Conservation (phyloP, 2,329 filamentous ascomycete genomes). For the Xylaria sp. region DNA sequence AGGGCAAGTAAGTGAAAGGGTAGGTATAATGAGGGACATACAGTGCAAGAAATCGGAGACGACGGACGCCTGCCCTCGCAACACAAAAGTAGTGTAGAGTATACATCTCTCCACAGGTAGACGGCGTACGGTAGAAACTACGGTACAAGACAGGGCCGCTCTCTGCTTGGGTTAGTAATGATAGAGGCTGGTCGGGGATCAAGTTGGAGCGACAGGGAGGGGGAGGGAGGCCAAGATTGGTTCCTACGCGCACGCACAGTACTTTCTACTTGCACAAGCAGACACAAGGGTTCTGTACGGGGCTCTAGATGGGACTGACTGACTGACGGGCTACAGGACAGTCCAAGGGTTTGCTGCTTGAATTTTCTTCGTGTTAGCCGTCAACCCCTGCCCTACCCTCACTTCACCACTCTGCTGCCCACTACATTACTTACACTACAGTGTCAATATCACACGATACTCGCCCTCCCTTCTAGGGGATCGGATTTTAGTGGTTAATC, state of each 20-base stretch:
- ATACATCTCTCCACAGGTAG: not conserved
- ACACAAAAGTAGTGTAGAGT: not conserved
- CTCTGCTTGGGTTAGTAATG: not conserved
- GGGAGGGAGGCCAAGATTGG: constrained; percentile 35
- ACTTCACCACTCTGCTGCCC: not conserved
- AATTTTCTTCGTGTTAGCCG: constrained; percentile 29
- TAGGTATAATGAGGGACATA: constrained; percentile 18
- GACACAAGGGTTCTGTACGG: constrained; percentile 11
- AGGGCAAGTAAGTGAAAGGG: constrained; percentile 19
- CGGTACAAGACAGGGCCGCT: constrained; percentile 23
- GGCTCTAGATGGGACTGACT: constrained; percentile 7
- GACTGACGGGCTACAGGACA: constrained; percentile 25
- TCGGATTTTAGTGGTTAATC: constrained; percentile 35
- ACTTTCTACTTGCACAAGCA: constrained; percentile 27
- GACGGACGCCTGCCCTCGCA: constrained; percentile 8
- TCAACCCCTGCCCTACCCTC: constrained; percentile 20
- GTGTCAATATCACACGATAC: constrained; percentile 21
- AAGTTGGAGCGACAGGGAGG: constrained; percentile 37
- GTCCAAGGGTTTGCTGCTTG: constrained; percentile 17
- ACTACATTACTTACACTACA: constrained; percentile 7
- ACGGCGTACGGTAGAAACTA: not conserved
- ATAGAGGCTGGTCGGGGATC: constrained; percentile 28
- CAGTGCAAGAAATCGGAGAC: constrained; percentile 25
- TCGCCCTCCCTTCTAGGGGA: constrained; percentile 4
- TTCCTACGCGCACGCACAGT: constrained; percentile 38